Evolutionary conservation across 1,284 basidiomycete genomes (phyloP).

Genomic region (Cyathus pygmaeus): DNA sequence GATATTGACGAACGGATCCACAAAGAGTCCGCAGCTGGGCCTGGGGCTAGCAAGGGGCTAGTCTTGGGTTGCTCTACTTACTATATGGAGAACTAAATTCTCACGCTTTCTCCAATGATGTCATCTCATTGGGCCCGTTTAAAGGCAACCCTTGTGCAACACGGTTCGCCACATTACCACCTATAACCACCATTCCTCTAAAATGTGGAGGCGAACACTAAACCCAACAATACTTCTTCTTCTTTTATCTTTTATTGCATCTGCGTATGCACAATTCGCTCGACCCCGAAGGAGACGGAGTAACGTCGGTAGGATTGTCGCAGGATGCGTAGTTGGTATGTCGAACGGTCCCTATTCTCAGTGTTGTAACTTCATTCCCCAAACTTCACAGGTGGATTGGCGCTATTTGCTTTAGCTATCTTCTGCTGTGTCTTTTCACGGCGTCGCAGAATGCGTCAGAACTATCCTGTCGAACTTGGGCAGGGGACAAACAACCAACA

Average conservation of each 20-base stretch:
- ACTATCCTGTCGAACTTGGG: neutral
- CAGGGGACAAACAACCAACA: neutral
- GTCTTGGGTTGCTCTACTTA: too few species aligned
- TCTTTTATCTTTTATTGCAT: slow-evolving; percentile 5
- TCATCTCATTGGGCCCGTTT: too few species aligned
- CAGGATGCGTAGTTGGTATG: slow-evolving; percentile 13
- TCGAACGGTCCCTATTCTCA: neutral
- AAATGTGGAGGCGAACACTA: too few species aligned
- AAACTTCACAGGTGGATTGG: neutral
- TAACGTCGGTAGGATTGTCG: slow-evolving; percentile 9
- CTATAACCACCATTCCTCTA: too few species aligned
- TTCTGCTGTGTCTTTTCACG: neutral
- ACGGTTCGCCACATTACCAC: too few species aligned
- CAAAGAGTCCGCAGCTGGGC: too few species aligned
- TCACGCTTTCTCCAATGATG: too few species aligned
- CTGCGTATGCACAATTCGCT: slow-evolving; percentile 1
- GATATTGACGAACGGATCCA: too few species aligned
- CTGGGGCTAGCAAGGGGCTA: too few species aligned
- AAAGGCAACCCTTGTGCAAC: too few species aligned
- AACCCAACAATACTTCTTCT: too few species aligned
- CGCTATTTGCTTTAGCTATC: neutral
- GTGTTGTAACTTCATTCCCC: neutral
- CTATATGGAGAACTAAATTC: too few species aligned
- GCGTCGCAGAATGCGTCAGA: neutral
- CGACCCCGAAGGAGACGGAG: neutral